phyloP scores from a whole-genome alignment of 129 eudicot species.

The Arctium lappa region DNA sequence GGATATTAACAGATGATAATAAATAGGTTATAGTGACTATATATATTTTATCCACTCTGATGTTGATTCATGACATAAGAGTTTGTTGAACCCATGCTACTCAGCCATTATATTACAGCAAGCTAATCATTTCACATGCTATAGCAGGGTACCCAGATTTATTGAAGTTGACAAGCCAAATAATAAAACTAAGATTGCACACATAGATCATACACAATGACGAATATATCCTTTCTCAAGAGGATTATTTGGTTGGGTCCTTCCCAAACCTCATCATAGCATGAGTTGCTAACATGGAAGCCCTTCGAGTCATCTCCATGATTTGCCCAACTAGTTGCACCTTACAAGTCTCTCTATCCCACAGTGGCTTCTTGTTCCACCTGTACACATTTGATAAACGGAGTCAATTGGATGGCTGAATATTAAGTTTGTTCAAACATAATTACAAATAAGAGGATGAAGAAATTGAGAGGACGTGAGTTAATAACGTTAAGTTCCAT shows the following conservation, averaged over 20 bases:
- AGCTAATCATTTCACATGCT: neutral
- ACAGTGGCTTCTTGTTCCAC: conserved; percentile 83
- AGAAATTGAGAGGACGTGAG: neutral
- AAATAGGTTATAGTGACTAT: neutral
- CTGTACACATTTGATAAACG: conserved; percentile 27
- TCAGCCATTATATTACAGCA: neutral
- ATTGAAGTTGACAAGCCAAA: neutral
- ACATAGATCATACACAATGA: conserved; percentile 11
- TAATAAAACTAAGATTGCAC: neutral
- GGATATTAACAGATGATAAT: neutral
- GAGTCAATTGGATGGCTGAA: neutral
- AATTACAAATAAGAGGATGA: neutral
- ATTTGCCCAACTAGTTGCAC: conserved; percentile 60
- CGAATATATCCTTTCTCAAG: neutral
- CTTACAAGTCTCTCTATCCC: conserved; percentile 56
- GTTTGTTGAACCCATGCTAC: conserved; percentile 2
- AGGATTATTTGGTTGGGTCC: conserved; percentile 41
- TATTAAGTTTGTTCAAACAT: neutral
- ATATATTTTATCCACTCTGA: neutral
- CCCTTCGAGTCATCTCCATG: conserved; percentile 51
- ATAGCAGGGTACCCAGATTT: neutral
- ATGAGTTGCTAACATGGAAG: conserved; percentile 74
- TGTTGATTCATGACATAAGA: neutral
- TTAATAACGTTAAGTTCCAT: too few relatives aligned
- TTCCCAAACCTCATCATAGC: conserved; percentile 87